Base-by-base conservation (phyloP, 2,329 filamentous ascomycete genomes). In the Stemphylium beticola region DNA sequence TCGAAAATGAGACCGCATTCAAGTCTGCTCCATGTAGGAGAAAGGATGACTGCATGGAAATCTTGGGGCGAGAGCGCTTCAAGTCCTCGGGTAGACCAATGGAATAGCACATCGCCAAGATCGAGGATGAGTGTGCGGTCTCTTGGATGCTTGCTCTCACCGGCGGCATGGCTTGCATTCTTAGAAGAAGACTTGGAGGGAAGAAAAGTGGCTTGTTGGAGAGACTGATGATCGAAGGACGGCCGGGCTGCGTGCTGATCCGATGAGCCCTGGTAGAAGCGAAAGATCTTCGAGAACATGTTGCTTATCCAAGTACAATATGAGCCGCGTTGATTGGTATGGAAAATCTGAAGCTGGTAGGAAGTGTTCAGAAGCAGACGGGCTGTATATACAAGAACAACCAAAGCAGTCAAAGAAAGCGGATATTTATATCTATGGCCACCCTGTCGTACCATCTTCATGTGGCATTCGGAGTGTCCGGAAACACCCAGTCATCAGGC, bases 51-150 rank as follows among this genome's bases (percentile, higher is more conserved):
- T 1, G 58, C 47, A 31, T 60, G 60, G 17, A 75, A 45, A 5
- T 49, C 47, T 22, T 53, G 46, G 5, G 53, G 56, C 14, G 55
- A 46, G 10, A 76, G 61, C 1, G 60, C 55, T 2, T 68, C 68
- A 10, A 60, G 64, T 12, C 61, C 65, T 3, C 54, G 45, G 7
- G 71, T 53, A 4, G 65, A 69, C 67, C 69, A 76, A 15, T 67
- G 64, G 54, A 75, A 74, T 20, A 75, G 64, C 20, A 74, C 71
- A 53, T 75, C 72, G 15, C 73, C 71, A 15, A 76, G 63, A 57
- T 74, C 73, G 24, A 75, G 70, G 15, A 76, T 69, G 20, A 76
- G 58, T 7, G 54, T 52, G 39, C 40, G 43, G 20, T 33, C 24
- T 37, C 41, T 31, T 31, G 40, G 4, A 5, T 39, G 36, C 12